Base-by-base conservation (phyloP, 768 basidiomycete genomes). In the Serendipita vermifera region DNA sequence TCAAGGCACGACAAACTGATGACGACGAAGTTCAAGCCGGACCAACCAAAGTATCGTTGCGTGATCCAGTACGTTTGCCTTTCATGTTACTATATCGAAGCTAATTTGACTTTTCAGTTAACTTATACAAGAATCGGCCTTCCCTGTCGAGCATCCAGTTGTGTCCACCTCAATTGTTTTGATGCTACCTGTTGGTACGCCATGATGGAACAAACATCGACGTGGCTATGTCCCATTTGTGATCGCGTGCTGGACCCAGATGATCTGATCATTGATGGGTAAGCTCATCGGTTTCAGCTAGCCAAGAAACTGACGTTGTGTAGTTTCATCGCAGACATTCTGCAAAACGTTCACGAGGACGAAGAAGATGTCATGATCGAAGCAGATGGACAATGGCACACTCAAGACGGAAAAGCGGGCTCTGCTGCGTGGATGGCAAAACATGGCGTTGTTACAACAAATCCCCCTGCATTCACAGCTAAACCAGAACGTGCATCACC, bases 361-460 rank as follows among this genome's bases (percentile, higher is more conserved):
- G 81, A 89, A 11, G 96, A 99, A 51, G 88, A 96, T 60, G 91
- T 99, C 24, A 77, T 94, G 56, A 82, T 99, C 14, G 94, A 99
- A 68, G 80, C 89, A 3, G 83, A 94, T 65, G 93, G 91, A 1
- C 85, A 93, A 66, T 99, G 96, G 96, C 93, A 96, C 66, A 91
- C 91, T 1, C 71, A 78, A 15, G 91, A 98, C 69, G 77, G 85
- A 71, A 89, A 85, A 68, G 85, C 78, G 63, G 90, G 79, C 1
- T 91, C 88, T 17, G 62, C 71, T 1, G 71, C 67, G 29, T 96
- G 92, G 91, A 79, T 75, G 27, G 33, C 38, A 7, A 55, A 58
- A 36, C 29, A 58, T 32, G 57, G 55, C 58, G 38, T 59, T 64
- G 36, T 64, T 17, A 20, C 33, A 9, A 20, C 26, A 17, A 54